Conservation (phyloP, 768 basidiomycete species). For the Galerina sulciceps region DNA sequence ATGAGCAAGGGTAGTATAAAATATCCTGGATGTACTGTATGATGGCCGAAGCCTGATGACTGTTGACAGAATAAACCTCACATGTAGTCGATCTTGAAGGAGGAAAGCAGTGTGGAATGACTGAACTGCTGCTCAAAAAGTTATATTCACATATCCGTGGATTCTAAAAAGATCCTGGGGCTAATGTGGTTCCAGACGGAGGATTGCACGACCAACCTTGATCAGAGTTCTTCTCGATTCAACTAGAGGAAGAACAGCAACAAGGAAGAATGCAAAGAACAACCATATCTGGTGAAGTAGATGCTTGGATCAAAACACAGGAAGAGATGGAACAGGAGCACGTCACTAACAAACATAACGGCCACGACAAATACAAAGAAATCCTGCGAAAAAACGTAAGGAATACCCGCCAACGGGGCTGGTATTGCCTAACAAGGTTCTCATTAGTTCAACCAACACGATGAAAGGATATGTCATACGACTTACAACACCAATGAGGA, state of each 20-base stretch:
- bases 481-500: conserved; percentile 20
- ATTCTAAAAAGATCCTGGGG: no score
- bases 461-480: background rate
- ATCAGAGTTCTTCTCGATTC: conserved; percentile 11
- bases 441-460: no score
- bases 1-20: background rate
- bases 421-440: conserved; percentile 7
- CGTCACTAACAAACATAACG: conserved; percentile 16
- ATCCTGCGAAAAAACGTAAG: conserved; percentile 15
- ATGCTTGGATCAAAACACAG: no score
- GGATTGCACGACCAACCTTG: conserved; percentile 3
- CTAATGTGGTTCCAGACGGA: background rate
- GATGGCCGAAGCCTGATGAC: no score
- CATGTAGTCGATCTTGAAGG: no score
- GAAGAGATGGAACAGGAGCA: background rate
- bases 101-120: no score
- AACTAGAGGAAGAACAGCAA: conserved; percentile 12
- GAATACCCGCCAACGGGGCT: conserved; percentile 12
- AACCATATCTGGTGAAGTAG: conserved; percentile 11
- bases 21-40: background rate
- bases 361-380: conserved; percentile 10
- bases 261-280: conserved; percentile 19
- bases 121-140: no score
- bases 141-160: no score
- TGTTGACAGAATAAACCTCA: no score